Conservation (phyloP, 352 stramenopile species). For the Pythium guiyangense region DNA sequence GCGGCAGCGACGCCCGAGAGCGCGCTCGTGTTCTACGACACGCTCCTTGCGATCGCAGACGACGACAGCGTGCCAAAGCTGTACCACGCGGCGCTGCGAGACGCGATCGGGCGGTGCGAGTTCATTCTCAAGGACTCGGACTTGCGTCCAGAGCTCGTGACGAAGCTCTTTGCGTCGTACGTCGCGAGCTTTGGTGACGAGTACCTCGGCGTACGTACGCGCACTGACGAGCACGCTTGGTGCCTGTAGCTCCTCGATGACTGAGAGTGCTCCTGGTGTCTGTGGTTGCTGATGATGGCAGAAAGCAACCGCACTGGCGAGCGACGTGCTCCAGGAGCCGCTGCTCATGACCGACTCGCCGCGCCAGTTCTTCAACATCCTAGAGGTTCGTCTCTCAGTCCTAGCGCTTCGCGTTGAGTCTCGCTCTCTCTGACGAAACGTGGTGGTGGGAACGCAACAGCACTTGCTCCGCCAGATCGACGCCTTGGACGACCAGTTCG, state of each 20-base stretch:
- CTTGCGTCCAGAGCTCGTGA: constrained; percentile 57
- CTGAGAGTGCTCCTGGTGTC: too few species aligned
- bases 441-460: too few species aligned
- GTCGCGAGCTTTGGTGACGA: constrained; percentile 55
- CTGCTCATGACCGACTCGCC: constrained; percentile 53
- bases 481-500: constrained; percentile 61
- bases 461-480: constrained; percentile 49
- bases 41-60: constrained; percentile 39
- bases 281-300: constrained; percentile 6
- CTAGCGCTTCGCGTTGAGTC: background rate
- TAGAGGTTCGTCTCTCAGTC: constrained; percentile 32
- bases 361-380: constrained; percentile 57
- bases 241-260: too few species aligned
- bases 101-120: constrained; percentile 44
- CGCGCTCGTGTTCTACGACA: constrained; percentile 48
- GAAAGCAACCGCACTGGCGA: constrained; percentile 48
- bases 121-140: constrained; percentile 68
- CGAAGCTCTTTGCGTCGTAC: constrained; percentile 64
- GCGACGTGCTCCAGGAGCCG: constrained; percentile 64
- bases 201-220: constrained; percentile 42
- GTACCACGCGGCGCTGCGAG: constrained; percentile 36
- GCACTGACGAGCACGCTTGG: too few species aligned
- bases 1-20: constrained; percentile 19
- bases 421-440: constrained; percentile 17
- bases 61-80: constrained; percentile 31